These are phyloP conservation scores for Pistacia vera DNA, from an alignment of 345 rosid species.

Conservation along the genomic window DNA sequence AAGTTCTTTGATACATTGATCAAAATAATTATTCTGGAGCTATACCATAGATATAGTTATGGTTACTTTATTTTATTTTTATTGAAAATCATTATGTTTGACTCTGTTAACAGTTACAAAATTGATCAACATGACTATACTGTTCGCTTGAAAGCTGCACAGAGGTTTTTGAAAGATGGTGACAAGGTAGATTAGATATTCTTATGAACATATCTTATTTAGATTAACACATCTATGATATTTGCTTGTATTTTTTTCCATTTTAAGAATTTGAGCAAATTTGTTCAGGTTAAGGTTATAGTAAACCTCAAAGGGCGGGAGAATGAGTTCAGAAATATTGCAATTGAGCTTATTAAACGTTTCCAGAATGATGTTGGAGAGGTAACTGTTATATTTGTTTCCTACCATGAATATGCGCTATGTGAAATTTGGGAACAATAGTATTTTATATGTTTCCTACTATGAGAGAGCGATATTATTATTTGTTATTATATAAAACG, in stretches of 20 bases:
- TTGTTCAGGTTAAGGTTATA: conserved; percentile 81
- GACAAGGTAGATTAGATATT: conserved; percentile 68
- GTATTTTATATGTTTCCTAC: neutral
- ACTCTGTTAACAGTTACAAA: conserved; percentile 61
- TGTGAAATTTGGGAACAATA: neutral
- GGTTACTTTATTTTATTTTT: neutral
- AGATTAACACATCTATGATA: neutral
- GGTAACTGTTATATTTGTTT: conserved; percentile 38
- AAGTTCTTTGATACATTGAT: conserved; percentile 17
- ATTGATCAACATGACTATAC: conserved; percentile 93
- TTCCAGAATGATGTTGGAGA: conserved; percentile 92
- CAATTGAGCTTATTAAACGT: conserved; percentile 80
- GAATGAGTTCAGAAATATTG: conserved; percentile 84
- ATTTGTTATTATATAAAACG: neutral
- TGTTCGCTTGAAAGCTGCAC: conserved; percentile 85
- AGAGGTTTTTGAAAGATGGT: conserved; percentile 83
- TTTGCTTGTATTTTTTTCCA: neutral
- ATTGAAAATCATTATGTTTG: conserved; percentile 12
- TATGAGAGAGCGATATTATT: neutral
- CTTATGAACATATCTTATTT: conserved; percentile 4
- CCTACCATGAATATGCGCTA: neutral
- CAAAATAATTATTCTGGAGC: conserved; percentile 6
- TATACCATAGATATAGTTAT: neutral
- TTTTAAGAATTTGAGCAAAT: conserved; percentile 19
- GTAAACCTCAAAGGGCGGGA: conserved; percentile 95